Evolutionary conservation across 176 grass and related monocot species (phyloP), one percentile per base, ranked within the genome.

Genomic region (Microstegium vimineum): DNA sequence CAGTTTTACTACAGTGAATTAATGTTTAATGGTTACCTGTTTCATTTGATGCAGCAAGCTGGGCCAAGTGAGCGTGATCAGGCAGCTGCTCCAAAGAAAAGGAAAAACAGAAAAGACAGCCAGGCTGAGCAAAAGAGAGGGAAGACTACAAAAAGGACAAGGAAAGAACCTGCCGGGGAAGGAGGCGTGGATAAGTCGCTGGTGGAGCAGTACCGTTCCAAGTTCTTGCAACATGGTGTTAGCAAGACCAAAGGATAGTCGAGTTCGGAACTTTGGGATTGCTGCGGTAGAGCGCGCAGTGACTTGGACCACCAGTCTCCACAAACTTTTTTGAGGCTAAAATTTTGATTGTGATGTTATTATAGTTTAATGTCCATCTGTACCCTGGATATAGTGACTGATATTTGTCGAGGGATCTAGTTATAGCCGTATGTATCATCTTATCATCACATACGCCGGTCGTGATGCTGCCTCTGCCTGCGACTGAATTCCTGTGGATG

Each of bases 181-280:
- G 88, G 84, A 37, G 85, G 90, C 8, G 84, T 91, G 15, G 90
- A 99, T 76, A 95, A 99, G 28, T 87, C 69, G 8, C 77, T 94
- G 26, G 85, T 85, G 45, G 93, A 90, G 57, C 87, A 93, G 45
- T 95, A 99, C 62, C 89, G 89, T 36, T 91, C 91, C 40, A 94
- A 93, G 65, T 99, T 99, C 76, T 87, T 81, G 76, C 80, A 84
- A 20, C 87, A 82, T 33, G 85, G 76, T 31, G 45, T 82, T 20
- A 88, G 65, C 62, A 91, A 93, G 30, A 45, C 64, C 42, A 87
- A 95, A 66, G 83, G 80, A 74, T 85, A 82, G 73, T 75, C 70
- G 49, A 65, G 62, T 30, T 14, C 0, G 57, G 11, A 28, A 13
- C 12, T 23, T 23, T 40, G 69, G 8, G 36, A 68, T 69, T 25